These are phyloP conservation scores for Saccharum spontaneum DNA, from an alignment of 176 grass and related monocot genomes.

Conservation along the genomic window DNA sequence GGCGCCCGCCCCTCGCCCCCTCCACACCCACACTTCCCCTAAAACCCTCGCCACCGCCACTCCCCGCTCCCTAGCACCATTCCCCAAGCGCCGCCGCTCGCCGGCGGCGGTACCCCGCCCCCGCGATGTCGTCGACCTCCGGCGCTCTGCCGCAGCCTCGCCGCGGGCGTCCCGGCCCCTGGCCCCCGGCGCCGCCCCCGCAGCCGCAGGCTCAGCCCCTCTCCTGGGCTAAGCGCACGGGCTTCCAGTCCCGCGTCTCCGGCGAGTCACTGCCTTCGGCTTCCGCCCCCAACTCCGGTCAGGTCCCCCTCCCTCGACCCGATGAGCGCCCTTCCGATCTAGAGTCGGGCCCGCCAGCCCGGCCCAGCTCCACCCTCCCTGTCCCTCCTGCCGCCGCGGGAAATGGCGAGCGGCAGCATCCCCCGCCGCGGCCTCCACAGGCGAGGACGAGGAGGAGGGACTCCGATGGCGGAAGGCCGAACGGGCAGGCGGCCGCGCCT, in stretches of 20 bases:
- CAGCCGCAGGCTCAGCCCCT: slow-evolving; percentile 52
- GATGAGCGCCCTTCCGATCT: slow-evolving; percentile 53
- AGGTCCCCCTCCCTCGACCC: slow-evolving; percentile 58
- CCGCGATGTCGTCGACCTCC: slow-evolving; percentile 42
- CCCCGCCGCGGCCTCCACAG: slow-evolving; percentile 11
- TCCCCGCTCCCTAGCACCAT: neutral
- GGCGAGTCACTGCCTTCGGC: slow-evolving; percentile 52
- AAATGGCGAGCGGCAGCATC: slow-evolving; percentile 26
- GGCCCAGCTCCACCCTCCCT: slow-evolving; percentile 32
- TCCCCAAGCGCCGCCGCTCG: slow-evolving; percentile 31
- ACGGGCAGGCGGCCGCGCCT: slow-evolving; percentile 41
- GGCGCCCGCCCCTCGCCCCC: neutral
- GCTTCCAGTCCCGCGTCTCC: slow-evolving; percentile 62
- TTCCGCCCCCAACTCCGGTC: slow-evolving; percentile 58
- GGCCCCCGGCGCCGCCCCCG: slow-evolving; percentile 64
- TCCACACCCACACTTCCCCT: neutral
- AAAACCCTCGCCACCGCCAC: slow-evolving; percentile 41
- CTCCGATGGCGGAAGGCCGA: slow-evolving; percentile 47
- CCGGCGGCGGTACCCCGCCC: slow-evolving; percentile 22
- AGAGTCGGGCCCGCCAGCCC: slow-evolving; percentile 56
- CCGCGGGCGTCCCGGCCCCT: slow-evolving; percentile 63
- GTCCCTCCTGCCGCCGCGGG: slow-evolving; percentile 41
- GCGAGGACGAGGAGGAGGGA: slow-evolving; percentile 59
- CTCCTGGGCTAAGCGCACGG: slow-evolving; percentile 95
- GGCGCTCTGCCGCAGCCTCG: slow-evolving; percentile 46